These are phyloP conservation scores for Stramenopiles sp. DNA, from an alignment of 352 stramenopile species.

Conservation along the genomic window DNA sequence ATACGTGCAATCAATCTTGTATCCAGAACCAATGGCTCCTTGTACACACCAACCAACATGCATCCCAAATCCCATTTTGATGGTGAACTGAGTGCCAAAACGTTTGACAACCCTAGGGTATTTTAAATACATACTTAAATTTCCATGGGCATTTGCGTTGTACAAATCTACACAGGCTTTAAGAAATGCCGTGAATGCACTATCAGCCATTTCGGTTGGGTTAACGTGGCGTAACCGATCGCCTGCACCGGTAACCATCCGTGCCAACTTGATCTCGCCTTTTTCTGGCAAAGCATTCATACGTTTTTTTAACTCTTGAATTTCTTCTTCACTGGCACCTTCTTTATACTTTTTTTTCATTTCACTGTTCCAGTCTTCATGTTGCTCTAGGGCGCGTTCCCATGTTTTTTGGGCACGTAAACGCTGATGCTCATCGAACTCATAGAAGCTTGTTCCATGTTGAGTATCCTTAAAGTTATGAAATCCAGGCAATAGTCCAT, in stretches of 20 bases:
- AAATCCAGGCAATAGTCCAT: conserved; percentile 50
- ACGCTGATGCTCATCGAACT: not conserved
- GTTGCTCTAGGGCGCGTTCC: conserved; percentile 21
- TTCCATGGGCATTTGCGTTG: conserved; percentile 48
- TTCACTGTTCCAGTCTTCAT: conserved; percentile 30
- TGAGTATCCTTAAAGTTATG: conserved; percentile 48
- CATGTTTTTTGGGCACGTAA: not conserved
- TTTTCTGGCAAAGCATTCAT: not conserved
- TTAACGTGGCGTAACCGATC: conserved; percentile 43
- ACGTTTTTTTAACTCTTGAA: not conserved
- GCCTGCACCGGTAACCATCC: conserved; percentile 38
- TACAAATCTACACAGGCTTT: conserved; percentile 71
- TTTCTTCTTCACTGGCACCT: not conserved
- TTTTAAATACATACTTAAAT: conserved; percentile 42
- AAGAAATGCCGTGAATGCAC: conserved; percentile 76
- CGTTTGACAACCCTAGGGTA: conserved; percentile 49
- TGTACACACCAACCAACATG: conserved; percentile 88
- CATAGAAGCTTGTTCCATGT: not conserved
- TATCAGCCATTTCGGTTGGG: conserved; percentile 70
- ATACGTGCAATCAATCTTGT: conserved; percentile 92
- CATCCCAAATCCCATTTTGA: conserved; percentile 81
- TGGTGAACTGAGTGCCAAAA: conserved; percentile 48
- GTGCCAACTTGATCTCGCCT: conserved; percentile 13
- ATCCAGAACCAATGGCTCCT: conserved; percentile 76
- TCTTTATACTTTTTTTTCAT: not conserved